Percentiles rank a stretch among this genome's conserved stretches.
Conservation (phyloP, 1,284 basidiomycete species). For the Cutaneotrichosporon sp. region DNA sequence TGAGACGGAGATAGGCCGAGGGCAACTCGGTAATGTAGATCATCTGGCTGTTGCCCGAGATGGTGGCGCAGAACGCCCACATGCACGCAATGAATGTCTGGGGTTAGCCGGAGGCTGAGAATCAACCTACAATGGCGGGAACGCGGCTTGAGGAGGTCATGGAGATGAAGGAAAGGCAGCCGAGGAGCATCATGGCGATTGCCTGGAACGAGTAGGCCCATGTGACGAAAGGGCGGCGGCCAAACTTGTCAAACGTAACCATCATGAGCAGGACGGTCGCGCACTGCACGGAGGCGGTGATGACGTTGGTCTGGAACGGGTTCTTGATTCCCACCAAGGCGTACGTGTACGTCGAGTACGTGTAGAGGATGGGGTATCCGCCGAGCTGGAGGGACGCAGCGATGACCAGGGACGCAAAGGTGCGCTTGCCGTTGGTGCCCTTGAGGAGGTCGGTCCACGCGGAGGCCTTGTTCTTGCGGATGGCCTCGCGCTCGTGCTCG, state of each 20-base stretch:
- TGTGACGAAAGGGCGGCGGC: conserved; percentile 23
- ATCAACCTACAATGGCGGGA: not conserved
- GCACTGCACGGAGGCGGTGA: conserved; percentile 17
- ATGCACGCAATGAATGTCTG: not conserved
- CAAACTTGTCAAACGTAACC: conserved; percentile 22
- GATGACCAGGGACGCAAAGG: conserved; percentile 23
- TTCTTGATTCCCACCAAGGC: conserved; percentile 27
- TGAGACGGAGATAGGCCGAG: conserved; percentile 28
- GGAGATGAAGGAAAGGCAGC: conserved; percentile 4
- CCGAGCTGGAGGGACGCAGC: conserved; percentile 19
- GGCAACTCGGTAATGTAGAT: conserved; percentile 32
- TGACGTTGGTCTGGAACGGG: conserved; percentile 31
- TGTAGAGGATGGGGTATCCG: conserved; percentile 28
- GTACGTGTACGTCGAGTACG: conserved; percentile 34
- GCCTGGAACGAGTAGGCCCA: conserved; percentile 12
- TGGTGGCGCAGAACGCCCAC: conserved; percentile 2
- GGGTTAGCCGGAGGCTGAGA: not conserved
- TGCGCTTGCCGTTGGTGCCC: conserved; percentile 28
- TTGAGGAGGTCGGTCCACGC: conserved; percentile 19
- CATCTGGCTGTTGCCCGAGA: conserved; percentile 11
- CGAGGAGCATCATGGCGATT: conserved; percentile 9
- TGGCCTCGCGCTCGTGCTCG: conserved; percentile 25
- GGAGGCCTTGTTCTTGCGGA: conserved; percentile 3
- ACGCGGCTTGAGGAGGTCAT: not conserved
- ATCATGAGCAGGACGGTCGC: conserved; percentile 19